Evolutionary conservation across 257 asterid species (phyloP).

Genomic region (Euphrasia confusa): DNA sequence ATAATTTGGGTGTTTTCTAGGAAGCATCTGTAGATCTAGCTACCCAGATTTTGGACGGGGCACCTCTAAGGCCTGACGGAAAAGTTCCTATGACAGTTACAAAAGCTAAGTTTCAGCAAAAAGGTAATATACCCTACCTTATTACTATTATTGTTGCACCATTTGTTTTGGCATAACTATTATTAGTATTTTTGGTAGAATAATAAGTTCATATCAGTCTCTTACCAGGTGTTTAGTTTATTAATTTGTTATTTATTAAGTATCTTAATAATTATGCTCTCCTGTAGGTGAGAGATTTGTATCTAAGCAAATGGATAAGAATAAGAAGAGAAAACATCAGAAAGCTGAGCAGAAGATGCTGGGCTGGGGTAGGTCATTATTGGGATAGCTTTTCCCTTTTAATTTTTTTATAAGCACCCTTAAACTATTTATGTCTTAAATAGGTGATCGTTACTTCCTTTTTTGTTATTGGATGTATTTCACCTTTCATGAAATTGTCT

Average conservation of each 20-base stretch:
- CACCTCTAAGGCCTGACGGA: conserved; percentile 75
- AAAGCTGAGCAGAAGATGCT: conserved; percentile 88
- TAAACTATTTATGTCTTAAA: conserved; percentile 11
- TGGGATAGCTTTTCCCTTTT: conserved; percentile 2
- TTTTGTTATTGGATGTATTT: not conserved
- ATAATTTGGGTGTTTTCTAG: conserved; percentile 33
- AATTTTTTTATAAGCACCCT: not conserved
- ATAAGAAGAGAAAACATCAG: conserved; percentile 81
- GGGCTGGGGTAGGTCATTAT: conserved; percentile 81
- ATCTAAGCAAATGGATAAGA: conserved; percentile 81
- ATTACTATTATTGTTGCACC: conserved; percentile 21
- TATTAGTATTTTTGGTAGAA: not conserved
- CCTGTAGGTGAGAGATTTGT: conserved; percentile 71
- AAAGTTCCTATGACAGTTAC: conserved; percentile 74
- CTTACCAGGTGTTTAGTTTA: conserved; percentile 1
- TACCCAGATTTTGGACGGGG: conserved; percentile 75
- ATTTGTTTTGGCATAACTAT: conserved; percentile 14
- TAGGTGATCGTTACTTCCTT: conserved; percentile 2
- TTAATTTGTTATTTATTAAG: not conserved
- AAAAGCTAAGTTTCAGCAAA: conserved; percentile 87
- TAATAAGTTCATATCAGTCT: conserved; percentile 3
- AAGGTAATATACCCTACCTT: conserved; percentile 42
- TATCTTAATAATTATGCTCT: conserved; percentile 16
- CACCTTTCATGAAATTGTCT: conserved; percentile 15
- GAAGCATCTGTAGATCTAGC: conserved; percentile 97